Evolutionary conservation across 805 yeast species (phyloP).

Genomic region (Schwanniomyces polymorphus): DNA sequence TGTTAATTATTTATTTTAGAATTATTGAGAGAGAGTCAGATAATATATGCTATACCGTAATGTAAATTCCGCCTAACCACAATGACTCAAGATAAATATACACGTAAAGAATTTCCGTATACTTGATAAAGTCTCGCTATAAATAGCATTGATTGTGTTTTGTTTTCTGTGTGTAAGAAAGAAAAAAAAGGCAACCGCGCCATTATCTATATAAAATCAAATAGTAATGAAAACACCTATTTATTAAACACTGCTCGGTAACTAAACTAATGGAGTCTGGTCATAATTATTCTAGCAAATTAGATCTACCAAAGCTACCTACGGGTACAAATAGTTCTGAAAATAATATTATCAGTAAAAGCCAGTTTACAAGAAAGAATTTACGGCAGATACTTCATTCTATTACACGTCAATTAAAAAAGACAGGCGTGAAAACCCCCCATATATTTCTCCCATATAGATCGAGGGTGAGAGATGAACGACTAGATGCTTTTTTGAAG

Average conservation of each 20-base stretch:
- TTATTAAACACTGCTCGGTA: neutral
- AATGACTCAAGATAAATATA: no score
- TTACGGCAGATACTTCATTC: conserved; percentile 67
- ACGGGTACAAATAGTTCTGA: neutral
- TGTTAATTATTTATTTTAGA: neutral
- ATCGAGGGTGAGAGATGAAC: conserved; percentile 63
- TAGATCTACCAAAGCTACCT: conserved; percentile 27
- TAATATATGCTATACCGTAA: neutral
- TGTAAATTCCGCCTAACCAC: no score
- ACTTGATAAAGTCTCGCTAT: no score
- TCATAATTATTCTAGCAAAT: conserved; percentile 5
- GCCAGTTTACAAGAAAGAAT: conserved; percentile 60
- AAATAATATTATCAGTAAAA: conserved; percentile 10
- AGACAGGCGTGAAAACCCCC: conserved; percentile 75
- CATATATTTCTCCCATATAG: conserved; percentile 76
- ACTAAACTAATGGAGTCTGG: neutral
- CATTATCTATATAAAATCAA: neutral
- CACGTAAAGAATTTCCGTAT: no score
- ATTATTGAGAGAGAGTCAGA: neutral
- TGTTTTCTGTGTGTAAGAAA: neutral
- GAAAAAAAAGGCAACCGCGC: neutral
- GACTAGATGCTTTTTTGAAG: conserved; percentile 56
- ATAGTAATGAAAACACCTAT: neutral
- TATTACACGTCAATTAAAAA: conserved; percentile 65
- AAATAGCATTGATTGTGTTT: neutral